These are phyloP conservation scores for Claviceps cyperi DNA, from an alignment of 2,329 filamentous ascomycete genomes.

Conservation along the genomic window DNA sequence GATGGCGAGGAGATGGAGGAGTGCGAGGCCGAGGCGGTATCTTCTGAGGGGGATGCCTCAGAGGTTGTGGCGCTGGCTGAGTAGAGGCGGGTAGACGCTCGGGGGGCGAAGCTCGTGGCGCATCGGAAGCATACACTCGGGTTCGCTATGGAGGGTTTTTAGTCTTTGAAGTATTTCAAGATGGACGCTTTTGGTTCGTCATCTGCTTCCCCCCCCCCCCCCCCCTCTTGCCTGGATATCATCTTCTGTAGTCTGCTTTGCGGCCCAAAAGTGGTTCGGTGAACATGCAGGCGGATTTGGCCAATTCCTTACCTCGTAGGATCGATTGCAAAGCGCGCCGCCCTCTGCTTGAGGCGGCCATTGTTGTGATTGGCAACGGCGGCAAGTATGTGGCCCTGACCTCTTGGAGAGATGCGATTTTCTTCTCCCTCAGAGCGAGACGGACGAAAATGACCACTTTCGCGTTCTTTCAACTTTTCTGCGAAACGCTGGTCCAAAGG, in stretches of 20 bases:
- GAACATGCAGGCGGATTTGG: background rate
- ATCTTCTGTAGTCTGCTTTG: too few species aligned
- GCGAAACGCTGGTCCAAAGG: background rate
- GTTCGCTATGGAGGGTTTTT: slow-evolving; percentile 10
- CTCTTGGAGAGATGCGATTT: slow-evolving; percentile 6
- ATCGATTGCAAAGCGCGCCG: slow-evolving; percentile 32
- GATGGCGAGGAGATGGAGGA: slow-evolving; percentile 7
- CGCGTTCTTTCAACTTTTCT: slow-evolving; percentile 11
- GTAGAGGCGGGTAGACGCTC: slow-evolving; percentile 20
- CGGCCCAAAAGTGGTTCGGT: background rate
- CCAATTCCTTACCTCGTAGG: slow-evolving; percentile 28
- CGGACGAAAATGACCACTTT: slow-evolving; percentile 1
- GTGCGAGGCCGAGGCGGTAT: slow-evolving; percentile 5
- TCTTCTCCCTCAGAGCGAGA: background rate
- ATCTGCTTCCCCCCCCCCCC: background rate
- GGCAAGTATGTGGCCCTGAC: slow-evolving; percentile 2
- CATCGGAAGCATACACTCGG: slow-evolving; percentile 24
- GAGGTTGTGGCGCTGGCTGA: slow-evolving; percentile 15
- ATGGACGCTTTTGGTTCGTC: background rate
- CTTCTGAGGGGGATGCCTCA: slow-evolving; percentile 9
- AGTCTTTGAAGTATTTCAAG: background rate
- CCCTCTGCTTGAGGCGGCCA: slow-evolving; percentile 45
- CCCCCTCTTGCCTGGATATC: background rate
- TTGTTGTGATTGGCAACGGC: slow-evolving; percentile 2
- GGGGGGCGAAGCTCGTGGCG: slow-evolving; percentile 16